These are phyloP conservation scores for Phytophthora constricta DNA, from an alignment of 352 stramenopile species.

Conservation along the genomic window DNA sequence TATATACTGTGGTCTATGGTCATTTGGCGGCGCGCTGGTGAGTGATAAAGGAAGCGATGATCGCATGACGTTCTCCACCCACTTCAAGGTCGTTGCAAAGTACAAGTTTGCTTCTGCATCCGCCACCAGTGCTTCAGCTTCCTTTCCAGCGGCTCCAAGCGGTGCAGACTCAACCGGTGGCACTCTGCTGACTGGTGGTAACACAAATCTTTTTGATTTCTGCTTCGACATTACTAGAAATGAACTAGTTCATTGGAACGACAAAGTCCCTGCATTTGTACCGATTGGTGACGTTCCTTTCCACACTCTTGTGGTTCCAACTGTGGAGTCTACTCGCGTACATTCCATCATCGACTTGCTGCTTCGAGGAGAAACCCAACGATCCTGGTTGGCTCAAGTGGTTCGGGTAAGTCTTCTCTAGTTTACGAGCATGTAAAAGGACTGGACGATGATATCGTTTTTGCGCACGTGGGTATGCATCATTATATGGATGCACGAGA, in stretches of 20 bases:
- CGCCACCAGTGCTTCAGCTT: not conserved
- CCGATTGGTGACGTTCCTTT: constrained; percentile 56
- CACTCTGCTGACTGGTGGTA: constrained; percentile 23
- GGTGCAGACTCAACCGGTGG: constrained; percentile 23
- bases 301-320: constrained; percentile 76
- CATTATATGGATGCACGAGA: constrained; percentile 88
- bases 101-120: constrained; percentile 59
- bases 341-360: constrained; percentile 71
- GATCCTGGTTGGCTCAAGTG: constrained; percentile 82
- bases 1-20: constrained; percentile 95
- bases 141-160: constrained; percentile 2
- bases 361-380: constrained; percentile 54
- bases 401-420: constrained; percentile 87
- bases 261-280: constrained; percentile 56
- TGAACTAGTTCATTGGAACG: constrained; percentile 80
- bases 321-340: constrained; percentile 74
- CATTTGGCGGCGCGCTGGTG: constrained; percentile 94
- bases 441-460: constrained; percentile 64
- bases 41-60: constrained; percentile 81
- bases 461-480: constrained; percentile 78
- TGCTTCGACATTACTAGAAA: constrained; percentile 76
- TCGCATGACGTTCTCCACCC: constrained; percentile 59
- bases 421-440: constrained; percentile 76
- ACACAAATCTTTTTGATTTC: constrained; percentile 77
- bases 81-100: constrained; percentile 74